phyloP scores from a whole-genome alignment of 2,329 filamentous ascomycete genomes.

The Karstenula rhodostoma region DNA sequence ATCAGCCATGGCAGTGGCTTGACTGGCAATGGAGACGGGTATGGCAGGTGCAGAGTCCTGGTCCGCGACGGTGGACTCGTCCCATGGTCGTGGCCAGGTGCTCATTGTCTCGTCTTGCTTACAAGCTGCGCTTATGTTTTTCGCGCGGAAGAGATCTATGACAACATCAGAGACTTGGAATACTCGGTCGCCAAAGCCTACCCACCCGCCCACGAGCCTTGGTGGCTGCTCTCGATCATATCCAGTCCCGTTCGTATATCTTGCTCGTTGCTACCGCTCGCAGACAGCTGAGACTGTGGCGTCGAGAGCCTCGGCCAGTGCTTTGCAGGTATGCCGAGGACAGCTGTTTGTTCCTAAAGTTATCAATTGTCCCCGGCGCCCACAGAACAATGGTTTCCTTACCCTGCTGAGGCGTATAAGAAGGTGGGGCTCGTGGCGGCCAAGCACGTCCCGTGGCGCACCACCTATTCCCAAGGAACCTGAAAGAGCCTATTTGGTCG shows the following conservation, averaged over 20 bases:
- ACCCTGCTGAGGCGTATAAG: neutral
- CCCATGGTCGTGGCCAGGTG: neutral
- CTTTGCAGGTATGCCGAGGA: neutral
- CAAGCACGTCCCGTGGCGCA: neutral
- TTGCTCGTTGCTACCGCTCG: neutral
- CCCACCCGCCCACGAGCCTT: neutral
- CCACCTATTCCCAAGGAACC: neutral
- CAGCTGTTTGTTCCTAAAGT: neutral
- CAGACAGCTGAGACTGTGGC: neutral
- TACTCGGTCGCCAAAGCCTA: neutral
- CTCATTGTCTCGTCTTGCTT: neutral
- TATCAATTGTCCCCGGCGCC: neutral
- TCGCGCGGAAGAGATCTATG: neutral
- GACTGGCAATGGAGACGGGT: neutral
- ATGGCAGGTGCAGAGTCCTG: neutral
- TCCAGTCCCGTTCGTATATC: neutral
- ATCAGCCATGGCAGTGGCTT: no score
- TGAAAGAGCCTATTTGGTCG: neutral
- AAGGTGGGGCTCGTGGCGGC: neutral
- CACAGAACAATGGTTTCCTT: neutral
- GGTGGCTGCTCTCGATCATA: neutral
- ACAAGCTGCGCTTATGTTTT: no score
- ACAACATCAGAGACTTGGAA: neutral
- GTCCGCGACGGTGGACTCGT: neutral
- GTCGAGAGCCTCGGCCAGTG: neutral